phyloP scores from a whole-genome alignment of 2,329 filamentous ascomycete genomes.

The Aspergillus sp. region DNA sequence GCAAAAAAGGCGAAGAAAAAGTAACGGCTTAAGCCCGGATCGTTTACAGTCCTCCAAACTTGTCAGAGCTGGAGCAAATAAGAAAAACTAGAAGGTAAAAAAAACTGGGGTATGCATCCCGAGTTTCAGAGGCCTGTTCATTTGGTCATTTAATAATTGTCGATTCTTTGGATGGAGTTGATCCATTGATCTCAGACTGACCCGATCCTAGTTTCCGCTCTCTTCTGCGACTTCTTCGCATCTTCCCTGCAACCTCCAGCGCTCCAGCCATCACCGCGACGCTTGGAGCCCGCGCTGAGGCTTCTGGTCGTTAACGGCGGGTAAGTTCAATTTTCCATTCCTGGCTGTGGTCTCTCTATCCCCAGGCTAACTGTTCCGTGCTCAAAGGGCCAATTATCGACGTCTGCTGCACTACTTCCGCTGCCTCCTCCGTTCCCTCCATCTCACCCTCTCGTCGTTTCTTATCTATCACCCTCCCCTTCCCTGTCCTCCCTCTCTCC shows the following conservation, averaged over 20 bases:
- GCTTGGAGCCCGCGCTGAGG: constrained; percentile 1
- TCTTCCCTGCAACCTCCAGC: neutral
- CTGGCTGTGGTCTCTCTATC: neutral
- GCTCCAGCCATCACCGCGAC: neutral
- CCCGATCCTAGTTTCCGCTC: constrained; percentile 13
- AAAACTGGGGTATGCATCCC: constrained; percentile 13
- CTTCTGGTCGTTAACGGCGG: constrained; percentile 34
- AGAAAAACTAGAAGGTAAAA: neutral
- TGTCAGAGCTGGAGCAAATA: constrained; percentile 4
- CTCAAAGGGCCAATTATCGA: constrained; percentile 4
- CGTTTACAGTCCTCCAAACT: neutral
- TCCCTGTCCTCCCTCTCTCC: constrained; percentile 1
- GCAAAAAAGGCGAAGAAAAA: neutral
- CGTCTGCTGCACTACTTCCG: neutral
- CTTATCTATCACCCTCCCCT: constrained; percentile 6
- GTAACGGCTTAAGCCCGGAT: neutral
- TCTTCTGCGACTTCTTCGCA: constrained; percentile 7
- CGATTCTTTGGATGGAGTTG: neutral
- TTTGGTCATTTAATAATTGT: neutral
- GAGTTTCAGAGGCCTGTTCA: neutral
- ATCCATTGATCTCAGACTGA: constrained; percentile 7
- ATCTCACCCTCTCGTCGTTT: constrained; percentile 6
- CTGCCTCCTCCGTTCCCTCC: neutral
- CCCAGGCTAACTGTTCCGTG: constrained; percentile 5
- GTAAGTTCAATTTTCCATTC: constrained; percentile 30